Base-by-base conservation (phyloP, 106 monocot genomes). In the Acorus calamus region DNA sequence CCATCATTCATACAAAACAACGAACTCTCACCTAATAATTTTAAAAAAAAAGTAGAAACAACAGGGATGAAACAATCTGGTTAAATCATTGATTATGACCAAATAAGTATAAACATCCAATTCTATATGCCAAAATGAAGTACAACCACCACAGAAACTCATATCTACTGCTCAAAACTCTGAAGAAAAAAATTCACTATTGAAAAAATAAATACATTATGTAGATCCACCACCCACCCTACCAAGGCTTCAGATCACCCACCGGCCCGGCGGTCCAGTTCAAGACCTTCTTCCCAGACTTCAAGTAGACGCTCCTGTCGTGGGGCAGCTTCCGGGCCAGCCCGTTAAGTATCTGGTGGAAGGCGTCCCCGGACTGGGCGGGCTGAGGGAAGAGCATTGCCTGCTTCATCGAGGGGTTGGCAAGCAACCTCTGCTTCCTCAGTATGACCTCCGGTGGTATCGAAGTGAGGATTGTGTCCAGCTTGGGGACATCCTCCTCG, bases 281-380 rank as follows among this genome's bases (percentile, higher is more conserved):
- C 61, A 85, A 62, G 50, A 54, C 57, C 75, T 66, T 75, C 66
- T 72, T 52, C 11, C 81, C 72, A 2, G 74, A 71, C 54, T 73
- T 74, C 60, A 85, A 42, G 44, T 69, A 78, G 28, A 61, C 8
- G 41, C 61, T 54, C 53, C 70, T 60, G 2, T 69, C 60, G n/a
- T 81, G 85, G 1, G 85, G 85, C 11, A 85, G 72, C 67, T 81
- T 85, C 11, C 85, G 66, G n/a, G 85, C 85, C n/a, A 85, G 78
- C 43, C 78, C 81, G 55, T 81, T 85, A 41, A 85, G 59, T 49
- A 85, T 74, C 78, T 85, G 85, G 62, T 85, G 85, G 71, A 85
- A 85, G 3, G 85, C 81, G 47, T 81, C 85, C 10, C 81, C 78
- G 1, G 85, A 45, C n/a, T 85, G 81, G 9, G 75, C 81, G 7